phyloP scores from a whole-genome alignment of 495 filamentous ascomycete genomes.

The Aspergillus incahuasiensis region DNA sequence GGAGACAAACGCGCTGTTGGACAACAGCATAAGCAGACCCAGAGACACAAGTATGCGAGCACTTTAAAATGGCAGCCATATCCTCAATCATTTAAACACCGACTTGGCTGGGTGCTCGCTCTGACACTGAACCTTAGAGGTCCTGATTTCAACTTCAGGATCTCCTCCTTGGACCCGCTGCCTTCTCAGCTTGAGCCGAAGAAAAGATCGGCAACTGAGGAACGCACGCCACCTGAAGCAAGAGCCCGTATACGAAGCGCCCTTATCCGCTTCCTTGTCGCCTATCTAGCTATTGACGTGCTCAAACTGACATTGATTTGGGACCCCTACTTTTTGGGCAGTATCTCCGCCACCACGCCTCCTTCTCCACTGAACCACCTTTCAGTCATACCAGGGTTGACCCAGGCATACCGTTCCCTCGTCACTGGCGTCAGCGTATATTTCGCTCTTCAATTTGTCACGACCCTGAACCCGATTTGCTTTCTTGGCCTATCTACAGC shows the following conservation, averaged over 20 bases:
- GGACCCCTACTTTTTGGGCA: constrained; percentile 70
- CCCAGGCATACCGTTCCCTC: constrained; percentile 46
- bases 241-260: constrained; percentile 44
- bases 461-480: constrained; percentile 50
- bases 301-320: constrained; percentile 60
- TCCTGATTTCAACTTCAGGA: constrained; percentile 74
- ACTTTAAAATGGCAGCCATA: constrained; percentile 66
- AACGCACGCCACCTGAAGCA: constrained; percentile 21
- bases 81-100: constrained; percentile 54
- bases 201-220: constrained; percentile 13
- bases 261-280: constrained; percentile 40
- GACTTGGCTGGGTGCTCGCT: constrained; percentile 69
- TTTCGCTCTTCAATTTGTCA: constrained; percentile 50
- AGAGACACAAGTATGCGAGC: neutral
- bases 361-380: constrained; percentile 44
- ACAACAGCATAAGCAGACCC: too few species aligned
- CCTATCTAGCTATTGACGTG: constrained; percentile 62
- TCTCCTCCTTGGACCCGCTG: constrained; percentile 54
- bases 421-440: constrained; percentile 48
- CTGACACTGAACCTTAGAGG: constrained; percentile 66
- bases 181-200: constrained; percentile 41
- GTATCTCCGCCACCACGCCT: constrained; percentile 28
- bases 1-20: neutral
- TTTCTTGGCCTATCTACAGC: constrained; percentile 52
- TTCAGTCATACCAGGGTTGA: constrained; percentile 29